A percentile compares a stretch with the other conserved stretches of the same genome.
These are phyloP conservation scores for Mortierella sp. DNA, from an alignment of 371 early-diverging fungal genomes.

Conservation along the genomic window DNA sequence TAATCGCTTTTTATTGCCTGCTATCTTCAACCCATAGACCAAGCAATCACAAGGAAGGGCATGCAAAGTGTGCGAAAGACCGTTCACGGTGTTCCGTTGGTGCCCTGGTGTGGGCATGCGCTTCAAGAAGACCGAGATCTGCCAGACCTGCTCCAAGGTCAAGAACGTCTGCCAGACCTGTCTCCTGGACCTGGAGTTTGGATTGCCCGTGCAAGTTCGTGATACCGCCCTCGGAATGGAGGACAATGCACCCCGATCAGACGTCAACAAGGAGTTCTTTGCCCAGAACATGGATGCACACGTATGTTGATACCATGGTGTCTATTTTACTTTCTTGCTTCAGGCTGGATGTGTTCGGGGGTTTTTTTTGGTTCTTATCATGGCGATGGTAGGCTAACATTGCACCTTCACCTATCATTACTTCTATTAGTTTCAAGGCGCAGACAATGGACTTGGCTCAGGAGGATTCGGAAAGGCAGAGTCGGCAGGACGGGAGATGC, in stretches of 20 bases:
- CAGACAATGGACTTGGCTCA: conserved; percentile 67
- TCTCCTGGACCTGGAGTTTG: conserved; percentile 94
- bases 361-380: background rate
- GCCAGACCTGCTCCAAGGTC: conserved; percentile 96
- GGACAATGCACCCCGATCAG: conserved; percentile 83
- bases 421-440: conserved; percentile 42
- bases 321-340: background rate
- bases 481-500: conserved; percentile 83
- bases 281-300: conserved; percentile 87
- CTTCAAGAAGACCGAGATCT: conserved; percentile 97
- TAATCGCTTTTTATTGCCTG: background rate
- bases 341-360: background rate
- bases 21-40: conserved; percentile 61
- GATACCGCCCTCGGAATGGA: conserved; percentile 86
- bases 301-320: conserved; percentile 58
- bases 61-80: conserved; percentile 94
- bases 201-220: conserved; percentile 94
- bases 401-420: background rate
- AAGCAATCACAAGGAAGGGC: conserved; percentile 88
- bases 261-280: conserved; percentile 92
- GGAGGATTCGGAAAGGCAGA: conserved; percentile 83
- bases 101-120: conserved; percentile 94
- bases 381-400: background rate
- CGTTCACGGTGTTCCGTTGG: conserved; percentile 99
- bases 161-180: conserved; percentile 99